These are phyloP conservation scores for Spencermartinsiella europaea DNA, from an alignment of 805 yeast species.

Conservation along the genomic window DNA sequence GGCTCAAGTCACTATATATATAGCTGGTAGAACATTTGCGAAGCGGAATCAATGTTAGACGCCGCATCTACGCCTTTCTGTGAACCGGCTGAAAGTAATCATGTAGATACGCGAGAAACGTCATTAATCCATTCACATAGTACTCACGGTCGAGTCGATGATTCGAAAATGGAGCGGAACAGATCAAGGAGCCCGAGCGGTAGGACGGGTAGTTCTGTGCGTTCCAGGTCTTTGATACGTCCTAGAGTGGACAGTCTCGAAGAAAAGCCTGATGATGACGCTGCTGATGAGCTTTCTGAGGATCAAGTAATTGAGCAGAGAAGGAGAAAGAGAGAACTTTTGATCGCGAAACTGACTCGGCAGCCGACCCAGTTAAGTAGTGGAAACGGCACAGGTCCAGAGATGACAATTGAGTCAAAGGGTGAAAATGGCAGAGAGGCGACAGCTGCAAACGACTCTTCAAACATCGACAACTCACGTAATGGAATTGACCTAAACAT, in stretches of 20 bases:
- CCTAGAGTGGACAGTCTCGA: too few relatives aligned
- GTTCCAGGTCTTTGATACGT: neutral
- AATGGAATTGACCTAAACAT: slow-evolving; percentile 1
- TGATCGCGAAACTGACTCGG: slow-evolving; percentile 11
- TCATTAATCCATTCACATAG: too few relatives aligned
- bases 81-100: too few relatives aligned
- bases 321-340: slow-evolving; percentile 18
- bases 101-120: too few relatives aligned
- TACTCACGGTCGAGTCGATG: too few relatives aligned
- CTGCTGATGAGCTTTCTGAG: slow-evolving; percentile 15
- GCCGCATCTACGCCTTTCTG: too few relatives aligned
- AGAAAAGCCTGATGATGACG: too few relatives aligned
- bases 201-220: neutral
- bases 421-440: neutral
- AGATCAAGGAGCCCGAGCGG: neutral
- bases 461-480: neutral
- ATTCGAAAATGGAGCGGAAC: neutral
- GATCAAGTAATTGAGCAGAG: slow-evolving; percentile 22
- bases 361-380: neutral
- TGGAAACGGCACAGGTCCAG: neutral
- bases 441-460: slow-evolving; percentile 1
- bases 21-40: too few relatives aligned
- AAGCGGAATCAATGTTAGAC: too few relatives aligned
- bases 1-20: too few relatives aligned
- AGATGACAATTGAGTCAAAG: slow-evolving; percentile 1